Evolutionary conservation across 371 early-diverging fungal species (phyloP), one percentile per base, ranked within the genome.

Genomic region (Phascolomyces articulosus): DNA sequence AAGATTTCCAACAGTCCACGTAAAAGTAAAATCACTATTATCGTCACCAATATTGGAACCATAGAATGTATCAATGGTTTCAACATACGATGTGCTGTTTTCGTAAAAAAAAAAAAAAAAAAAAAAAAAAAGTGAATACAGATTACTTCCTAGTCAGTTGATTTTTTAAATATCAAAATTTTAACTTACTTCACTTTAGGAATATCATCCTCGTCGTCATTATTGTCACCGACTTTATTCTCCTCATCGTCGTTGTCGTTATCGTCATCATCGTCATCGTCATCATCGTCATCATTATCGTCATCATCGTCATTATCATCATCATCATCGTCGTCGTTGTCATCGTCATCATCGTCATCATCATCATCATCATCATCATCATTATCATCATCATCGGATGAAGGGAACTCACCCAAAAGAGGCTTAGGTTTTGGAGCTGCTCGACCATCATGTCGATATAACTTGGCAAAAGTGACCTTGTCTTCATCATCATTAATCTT

Each of bases 401-500:
- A 24, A 23, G 51, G 11, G 6, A 10, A 10, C 26, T 60, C 49
- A 26, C 16, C 21, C 27, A 20, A 31, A 10, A 29, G 61, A 26
- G 23, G 29, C 9, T 23, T n/a, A 8, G 16, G 20, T 56, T 26
- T 26, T 7, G 16, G 29, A 23, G 23, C 7, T 28, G 16, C 29
- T 9, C 8, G 24, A 28, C 23, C 29, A 15, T 55, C 61, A 29
- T 63, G 55, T 40, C 48, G 58, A 31, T 67, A 61, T 16, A 71
- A 59, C 18, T 62, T 63, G 44, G 71, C 71, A 24, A 27, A 49
- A 27, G 64, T 38, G 31, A 51, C 53, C 31, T 58, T 57, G 26
- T 66, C 64, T 2, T 58, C 57, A 11, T 67, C 71, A 26, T 71
- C 56, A 1, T 54, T 44, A 59, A 66, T 48, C 47, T 64, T 66